Conservation (phyloP, 495 filamentous ascomycete species). For the Penicilliopsis zonata region DNA sequence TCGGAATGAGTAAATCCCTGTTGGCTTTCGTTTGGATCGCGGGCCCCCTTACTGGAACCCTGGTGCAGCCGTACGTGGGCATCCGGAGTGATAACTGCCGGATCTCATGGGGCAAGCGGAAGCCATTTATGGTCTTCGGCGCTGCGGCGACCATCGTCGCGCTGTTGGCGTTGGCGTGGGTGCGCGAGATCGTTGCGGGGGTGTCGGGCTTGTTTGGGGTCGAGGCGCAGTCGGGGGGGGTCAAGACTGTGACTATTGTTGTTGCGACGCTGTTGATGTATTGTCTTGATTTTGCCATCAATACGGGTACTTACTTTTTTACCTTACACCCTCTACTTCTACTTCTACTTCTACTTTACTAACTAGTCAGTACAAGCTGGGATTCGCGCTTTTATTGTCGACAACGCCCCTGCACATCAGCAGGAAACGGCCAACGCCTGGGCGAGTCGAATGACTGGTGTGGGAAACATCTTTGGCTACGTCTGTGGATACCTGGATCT, state of each 20-base stretch:
- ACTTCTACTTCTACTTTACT: too few species aligned
- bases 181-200: constrained; percentile 61
- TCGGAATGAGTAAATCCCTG: constrained; percentile 86
- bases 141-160: constrained; percentile 58
- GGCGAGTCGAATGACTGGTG: constrained; percentile 67
- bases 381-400: constrained; percentile 81
- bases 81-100: constrained; percentile 84
- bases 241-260: constrained; percentile 50
- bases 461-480: constrained; percentile 82
- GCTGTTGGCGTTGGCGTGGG: constrained; percentile 71
- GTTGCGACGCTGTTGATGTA: constrained; percentile 75
- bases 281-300: constrained; percentile 81
- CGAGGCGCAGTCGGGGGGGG: constrained; percentile 43
- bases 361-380: constrained; percentile 66
- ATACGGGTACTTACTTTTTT: constrained; percentile 51
- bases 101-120: constrained; percentile 67
- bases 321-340: constrained; percentile 1
- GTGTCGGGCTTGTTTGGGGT: constrained; percentile 62
- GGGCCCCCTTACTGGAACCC: constrained; percentile 69
- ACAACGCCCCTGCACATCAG: constrained; percentile 79
- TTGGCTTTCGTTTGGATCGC: constrained; percentile 93
- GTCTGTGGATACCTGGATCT: constrained; percentile 71
- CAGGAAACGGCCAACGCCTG: constrained; percentile 83
- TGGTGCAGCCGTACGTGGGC: constrained; percentile 91
- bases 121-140: constrained; percentile 79